Evolutionary conservation across 2,329 filamentous ascomycete genomes (phyloP), one percentile per base, ranked within the genome.

Genomic region (Fusarium sp.): DNA sequence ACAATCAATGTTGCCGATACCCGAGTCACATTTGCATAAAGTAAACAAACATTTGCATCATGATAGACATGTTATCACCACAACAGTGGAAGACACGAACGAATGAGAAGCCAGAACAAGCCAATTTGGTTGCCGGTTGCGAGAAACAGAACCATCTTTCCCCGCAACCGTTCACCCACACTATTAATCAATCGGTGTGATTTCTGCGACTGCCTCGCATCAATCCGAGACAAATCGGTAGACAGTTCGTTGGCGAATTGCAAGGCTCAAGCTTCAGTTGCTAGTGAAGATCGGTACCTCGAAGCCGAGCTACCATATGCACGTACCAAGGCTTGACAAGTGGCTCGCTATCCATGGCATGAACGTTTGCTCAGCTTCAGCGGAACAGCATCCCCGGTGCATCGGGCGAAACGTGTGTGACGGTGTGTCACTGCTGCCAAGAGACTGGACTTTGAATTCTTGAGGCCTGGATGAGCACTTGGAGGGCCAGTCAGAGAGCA

Each of bases 401-500:
- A n/a, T 35, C 33, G 33, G 17, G 33, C 33, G 33, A 45, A 22
- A 58, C 26, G 46, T 41, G 47, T 63, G 71, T 62, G 70, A 67
- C 61, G 67, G 65, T 41, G 60, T 59, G 67, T 71, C 65, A 66
- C 65, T 63, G 63, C 48, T 58, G 67, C 65, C 54, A 45, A 47
- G 51, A 55, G 50, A 69, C 54, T 58, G 61, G 59, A 54, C 45
- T 51, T 61, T 41, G 10, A 33, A 54, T 20, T 22, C 54, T 35
- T 40, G 48, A 33, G 37, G 28, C 43, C 46, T 61, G 51, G 39
- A 39, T 50, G 30, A 45, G 33, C 53, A 53, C 35, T 48, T 47
- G 13, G 39, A 47, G 43, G 47, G 35, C 71, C 70, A 74, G 24
- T 74, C 39, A 71, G 60, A 49, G 55, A 49, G 58, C 62, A 74